phyloP scores from a whole-genome alignment of 2,329 filamentous ascomycete species.

The Ceratocystis cacaofunesta region DNA sequence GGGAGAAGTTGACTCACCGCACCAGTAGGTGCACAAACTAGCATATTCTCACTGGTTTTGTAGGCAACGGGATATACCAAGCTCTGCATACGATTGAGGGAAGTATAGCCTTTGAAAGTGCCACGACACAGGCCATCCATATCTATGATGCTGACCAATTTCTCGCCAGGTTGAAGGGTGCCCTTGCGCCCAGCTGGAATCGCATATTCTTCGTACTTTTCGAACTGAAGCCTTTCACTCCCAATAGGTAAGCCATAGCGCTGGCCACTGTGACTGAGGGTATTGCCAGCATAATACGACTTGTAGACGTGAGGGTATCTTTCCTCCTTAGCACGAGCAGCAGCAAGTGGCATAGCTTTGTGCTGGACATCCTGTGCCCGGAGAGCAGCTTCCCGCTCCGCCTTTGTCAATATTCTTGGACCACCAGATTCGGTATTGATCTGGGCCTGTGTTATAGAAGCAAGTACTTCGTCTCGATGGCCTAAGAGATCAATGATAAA shows the following conservation, averaged over 20 bases:
- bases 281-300: slow-evolving; percentile 69
- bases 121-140: slow-evolving; percentile 77
- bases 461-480: slow-evolving; percentile 54
- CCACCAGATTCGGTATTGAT: slow-evolving; percentile 11
- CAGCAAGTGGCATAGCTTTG: slow-evolving; percentile 58
- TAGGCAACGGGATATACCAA: slow-evolving; percentile 91
- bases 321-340: slow-evolving; percentile 55
- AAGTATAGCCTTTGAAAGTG: slow-evolving; percentile 91
- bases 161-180: slow-evolving; percentile 54
- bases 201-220: slow-evolving; percentile 77
- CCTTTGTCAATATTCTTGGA: slow-evolving; percentile 48
- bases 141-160: slow-evolving; percentile 61
- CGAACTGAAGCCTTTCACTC: slow-evolving; percentile 51
- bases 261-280: slow-evolving; percentile 60
- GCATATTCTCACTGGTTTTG: slow-evolving; percentile 93
- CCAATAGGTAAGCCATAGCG: slow-evolving; percentile 72
- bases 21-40: slow-evolving; percentile 94
- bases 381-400: slow-evolving; percentile 66
- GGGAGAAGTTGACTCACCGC: slow-evolving; percentile 39
- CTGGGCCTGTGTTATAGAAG: slow-evolving; percentile 23
- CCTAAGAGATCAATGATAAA: slow-evolving; percentile 82
- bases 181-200: slow-evolving; percentile 75
- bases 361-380: slow-evolving; percentile 65
- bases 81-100: slow-evolving; percentile 95
- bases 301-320: slow-evolving; percentile 93